Evolutionary conservation across 2,329 filamentous ascomycete genomes (phyloP).

Genomic region (Pseudopyrenochaeta lycopersici): DNA sequence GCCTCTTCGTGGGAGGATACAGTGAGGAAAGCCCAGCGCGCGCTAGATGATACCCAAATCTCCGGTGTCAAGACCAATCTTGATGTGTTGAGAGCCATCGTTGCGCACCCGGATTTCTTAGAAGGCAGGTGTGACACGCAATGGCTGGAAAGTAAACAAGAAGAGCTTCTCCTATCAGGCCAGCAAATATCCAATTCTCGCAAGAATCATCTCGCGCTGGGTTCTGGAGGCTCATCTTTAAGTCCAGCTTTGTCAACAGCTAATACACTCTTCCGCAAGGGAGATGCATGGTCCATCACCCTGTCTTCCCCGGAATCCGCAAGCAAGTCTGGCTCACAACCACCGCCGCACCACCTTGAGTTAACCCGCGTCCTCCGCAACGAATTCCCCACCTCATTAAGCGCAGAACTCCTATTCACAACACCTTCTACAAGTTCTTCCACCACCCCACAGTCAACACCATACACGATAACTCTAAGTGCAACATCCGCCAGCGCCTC

Average conservation of each 20-base stretch:
- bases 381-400: constrained; percentile 66
- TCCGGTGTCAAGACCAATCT: constrained; percentile 68
- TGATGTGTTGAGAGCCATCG: constrained; percentile 62
- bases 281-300: constrained; percentile 66
- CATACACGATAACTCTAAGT: constrained; percentile 58
- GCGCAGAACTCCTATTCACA: constrained; percentile 64
- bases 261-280: constrained; percentile 63
- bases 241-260: constrained; percentile 22
- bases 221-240: constrained; percentile 6
- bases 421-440: constrained; percentile 59
- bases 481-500: constrained; percentile 54
- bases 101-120: constrained; percentile 61
- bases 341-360: constrained; percentile 60
- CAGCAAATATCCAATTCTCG: constrained; percentile 7
- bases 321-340: constrained; percentile 4
- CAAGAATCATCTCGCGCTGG: neutral
- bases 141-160: constrained; percentile 65
- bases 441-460: constrained; percentile 38
- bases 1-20: constrained; percentile 62
- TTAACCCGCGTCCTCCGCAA: constrained; percentile 65
- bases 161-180: constrained; percentile 47
- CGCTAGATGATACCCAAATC: constrained; percentile 65
- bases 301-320: constrained; percentile 48
- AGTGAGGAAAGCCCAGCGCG: constrained; percentile 63
- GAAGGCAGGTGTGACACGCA: constrained; percentile 61